Base-by-base conservation (phyloP, 2,329 filamentous ascomycete species). In the Teratosphaeria pseudoeucalypti region DNA sequence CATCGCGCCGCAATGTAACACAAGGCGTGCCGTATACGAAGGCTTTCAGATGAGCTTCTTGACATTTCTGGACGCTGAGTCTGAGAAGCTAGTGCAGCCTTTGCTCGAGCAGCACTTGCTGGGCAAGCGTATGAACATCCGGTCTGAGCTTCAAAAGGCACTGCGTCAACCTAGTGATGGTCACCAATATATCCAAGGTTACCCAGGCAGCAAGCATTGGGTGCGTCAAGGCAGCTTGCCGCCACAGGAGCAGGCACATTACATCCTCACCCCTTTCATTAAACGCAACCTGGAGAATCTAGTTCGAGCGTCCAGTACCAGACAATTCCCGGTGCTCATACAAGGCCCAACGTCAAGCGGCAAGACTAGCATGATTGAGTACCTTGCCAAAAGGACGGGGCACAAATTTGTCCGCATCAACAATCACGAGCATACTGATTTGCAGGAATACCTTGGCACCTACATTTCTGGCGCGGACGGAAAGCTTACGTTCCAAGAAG, bases 281-380 rank as follows among this genome's bases (percentile, higher is more conserved):
- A 89, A 95, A 74, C 86, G 90, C 57, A 99, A 99, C 65, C 81
- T 99, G 64, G 84, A 96, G 66, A 99, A 99, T 68, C 77, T 99
- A 32, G 92, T 97, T 11, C 84, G 95, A 69, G 95, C 94, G 2
- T 91, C 91, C 16, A 97, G 92, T 0, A 99, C 92, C 4, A 80
- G 91, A 39, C 85, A 89, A 55, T 99, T 96, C 72, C 95, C 94
- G 0, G 90, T 99, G 55, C 80, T 99, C 10, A 88, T 99, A 23
- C 94, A 99, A 74, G 94, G 94, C 3, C 94, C 95, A 12, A 99
- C 94, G 0, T 99, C 95, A 5, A 89, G 92, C 12, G 94, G 94
- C 64, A 99, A 99, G 75, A 99, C 94, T 0, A 97, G 92, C 74
- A 99, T 99, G 94, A 95, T 99, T 52, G 92, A 97, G 74, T 96